phyloP scores from a whole-genome alignment of 2,329 filamentous ascomycete genomes.

The Colletotrichum abscissum region DNA sequence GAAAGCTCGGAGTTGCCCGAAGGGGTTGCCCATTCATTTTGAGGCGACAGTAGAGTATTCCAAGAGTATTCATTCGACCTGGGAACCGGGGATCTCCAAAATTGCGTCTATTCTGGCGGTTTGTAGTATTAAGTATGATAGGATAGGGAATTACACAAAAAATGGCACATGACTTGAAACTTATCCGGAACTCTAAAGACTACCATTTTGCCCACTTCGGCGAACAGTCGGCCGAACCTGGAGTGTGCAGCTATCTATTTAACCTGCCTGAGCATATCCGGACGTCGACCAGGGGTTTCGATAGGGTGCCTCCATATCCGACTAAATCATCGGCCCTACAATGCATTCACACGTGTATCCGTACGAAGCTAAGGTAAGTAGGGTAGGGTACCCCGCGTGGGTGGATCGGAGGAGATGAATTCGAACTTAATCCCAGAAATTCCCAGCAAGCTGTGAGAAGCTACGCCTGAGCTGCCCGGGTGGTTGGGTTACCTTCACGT shows the following conservation, averaged over 20 bases:
- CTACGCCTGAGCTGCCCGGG: not conserved
- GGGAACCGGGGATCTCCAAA: slow-evolving; percentile 8
- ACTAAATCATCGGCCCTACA: not conserved
- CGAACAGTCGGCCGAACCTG: not conserved
- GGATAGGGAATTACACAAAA: slow-evolving; percentile 25
- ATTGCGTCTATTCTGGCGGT: slow-evolving; percentile 21
- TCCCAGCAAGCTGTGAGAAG: not conserved
- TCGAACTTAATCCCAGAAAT: not conserved
- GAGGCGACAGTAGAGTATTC: slow-evolving; percentile 6
- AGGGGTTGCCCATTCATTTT: not conserved
- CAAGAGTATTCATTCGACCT: not conserved
- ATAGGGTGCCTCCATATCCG: not conserved
- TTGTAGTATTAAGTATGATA: slow-evolving; percentile 32
- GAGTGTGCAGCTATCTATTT: not conserved
- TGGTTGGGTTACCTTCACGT: not conserved
- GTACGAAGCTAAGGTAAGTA: not conserved
- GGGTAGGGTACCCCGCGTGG: slow-evolving; percentile 13
- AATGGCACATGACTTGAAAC: slow-evolving; percentile 18
- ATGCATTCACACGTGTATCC: not conserved
- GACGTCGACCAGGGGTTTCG: not conserved
- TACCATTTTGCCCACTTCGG: not conserved
- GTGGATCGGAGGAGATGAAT: not conserved
- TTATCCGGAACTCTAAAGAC: not conserved
- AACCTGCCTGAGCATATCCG: not conserved
- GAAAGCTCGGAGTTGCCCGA: not conserved